phyloP scores from a whole-genome alignment of 306 rosid species.

The Acacia crassicarpa region DNA sequence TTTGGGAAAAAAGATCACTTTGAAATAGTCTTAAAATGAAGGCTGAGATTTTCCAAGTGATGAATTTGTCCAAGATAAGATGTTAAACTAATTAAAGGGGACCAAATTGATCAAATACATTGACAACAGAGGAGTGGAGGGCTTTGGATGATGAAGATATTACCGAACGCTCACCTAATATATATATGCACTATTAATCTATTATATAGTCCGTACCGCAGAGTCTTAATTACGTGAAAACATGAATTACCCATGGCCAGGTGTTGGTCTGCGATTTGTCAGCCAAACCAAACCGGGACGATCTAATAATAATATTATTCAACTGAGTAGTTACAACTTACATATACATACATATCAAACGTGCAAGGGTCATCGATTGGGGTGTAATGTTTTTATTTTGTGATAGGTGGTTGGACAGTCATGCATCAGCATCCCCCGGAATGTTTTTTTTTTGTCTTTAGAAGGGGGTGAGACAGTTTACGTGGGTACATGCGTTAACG shows the following conservation, averaged over 20 bases:
- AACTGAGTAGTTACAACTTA: neutral
- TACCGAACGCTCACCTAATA: neutral
- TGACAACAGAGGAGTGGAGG: neutral
- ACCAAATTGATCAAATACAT: neutral
- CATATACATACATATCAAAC: neutral
- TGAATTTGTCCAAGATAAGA: neutral
- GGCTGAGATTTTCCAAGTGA: neutral
- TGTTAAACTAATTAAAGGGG: neutral
- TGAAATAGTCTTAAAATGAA: neutral
- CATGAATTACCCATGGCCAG: neutral
- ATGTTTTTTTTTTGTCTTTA: neutral
- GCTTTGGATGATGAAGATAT: neutral
- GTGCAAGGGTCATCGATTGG: neutral
- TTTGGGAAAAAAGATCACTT: neutral
- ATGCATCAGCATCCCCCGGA: neutral
- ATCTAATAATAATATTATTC: neutral
- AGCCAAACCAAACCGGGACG: neutral
- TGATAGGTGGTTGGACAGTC: neutral
- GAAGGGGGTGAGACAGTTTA: neutral
- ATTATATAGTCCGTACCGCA: neutral
- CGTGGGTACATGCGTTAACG: no score
- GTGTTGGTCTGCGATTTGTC: neutral
- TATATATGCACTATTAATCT: neutral
- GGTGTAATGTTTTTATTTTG: neutral
- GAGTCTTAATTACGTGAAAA: neutral